A percentile compares a stretch with the other conserved stretches of the same genome.
These are phyloP conservation scores for Nannizziopsis arthrosporioides DNA, from an alignment of 2,329 filamentous ascomycete species.

Conservation along the genomic window DNA sequence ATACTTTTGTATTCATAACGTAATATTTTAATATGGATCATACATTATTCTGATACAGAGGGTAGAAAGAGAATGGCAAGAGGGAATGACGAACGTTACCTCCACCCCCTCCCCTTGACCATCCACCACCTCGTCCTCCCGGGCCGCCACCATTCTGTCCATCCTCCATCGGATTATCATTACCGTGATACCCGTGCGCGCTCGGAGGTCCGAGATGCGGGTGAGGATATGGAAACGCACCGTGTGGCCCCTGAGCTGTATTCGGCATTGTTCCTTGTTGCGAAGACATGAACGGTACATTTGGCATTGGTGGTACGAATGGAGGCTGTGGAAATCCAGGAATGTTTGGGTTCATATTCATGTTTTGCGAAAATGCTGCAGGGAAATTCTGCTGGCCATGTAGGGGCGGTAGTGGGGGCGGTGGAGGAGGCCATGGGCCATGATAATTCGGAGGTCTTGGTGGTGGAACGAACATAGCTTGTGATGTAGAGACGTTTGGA, in stretches of 20 bases:
- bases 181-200: neutral
- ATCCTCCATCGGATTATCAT: neutral
- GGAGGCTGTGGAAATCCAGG: constrained; percentile 11
- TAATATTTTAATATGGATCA: too few species aligned
- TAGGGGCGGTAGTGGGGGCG: constrained; percentile 24
- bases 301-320: constrained; percentile 9
- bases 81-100: neutral
- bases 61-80: neutral
- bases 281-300: constrained; percentile 5
- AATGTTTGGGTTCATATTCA: constrained; percentile 15
- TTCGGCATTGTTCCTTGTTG: constrained; percentile 19
- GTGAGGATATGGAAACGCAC: constrained; percentile 2
- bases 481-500: neutral
- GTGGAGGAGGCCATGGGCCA: constrained; percentile 28
- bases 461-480: constrained; percentile 18
- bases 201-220: neutral
- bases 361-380: constrained; percentile 2
- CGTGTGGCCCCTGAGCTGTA: constrained; percentile 12
- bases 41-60: too few species aligned
- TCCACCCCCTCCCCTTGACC: neutral
- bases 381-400: constrained; percentile 13
- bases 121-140: neutral
- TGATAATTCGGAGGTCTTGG: constrained; percentile 27
- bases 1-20: too few species aligned
- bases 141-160: neutral